These are phyloP conservation scores for Dictyostelium citrinum DNA, from an alignment of 78 protist genomes.

Conservation along the genomic window DNA sequence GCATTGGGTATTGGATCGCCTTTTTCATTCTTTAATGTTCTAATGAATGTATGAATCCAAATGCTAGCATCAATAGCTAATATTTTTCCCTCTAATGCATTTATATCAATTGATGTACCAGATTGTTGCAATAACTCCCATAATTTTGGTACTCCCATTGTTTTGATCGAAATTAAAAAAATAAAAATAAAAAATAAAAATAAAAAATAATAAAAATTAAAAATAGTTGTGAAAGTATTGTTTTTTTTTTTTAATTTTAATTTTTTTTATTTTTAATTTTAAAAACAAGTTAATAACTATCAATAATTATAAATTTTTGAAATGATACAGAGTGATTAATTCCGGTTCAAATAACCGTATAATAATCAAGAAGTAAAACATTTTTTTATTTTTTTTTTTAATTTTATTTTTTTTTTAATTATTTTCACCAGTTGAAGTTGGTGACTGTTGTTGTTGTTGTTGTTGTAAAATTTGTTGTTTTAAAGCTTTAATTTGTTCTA, in stretches of 20 bases:
- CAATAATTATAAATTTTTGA: too few relatives aligned
- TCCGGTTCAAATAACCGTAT: too few relatives aligned
- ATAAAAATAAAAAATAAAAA: neutral
- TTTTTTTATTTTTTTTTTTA: too few relatives aligned
- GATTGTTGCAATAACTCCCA: slow-evolving; percentile 65
- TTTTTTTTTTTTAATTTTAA: too few relatives aligned
- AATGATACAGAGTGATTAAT: too few relatives aligned
- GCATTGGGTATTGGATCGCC: slow-evolving; percentile 60
- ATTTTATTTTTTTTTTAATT: too few relatives aligned
- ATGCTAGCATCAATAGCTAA: slow-evolving; percentile 58
- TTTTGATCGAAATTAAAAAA: neutral
- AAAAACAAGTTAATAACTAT: too few relatives aligned
- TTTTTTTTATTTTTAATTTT: too few relatives aligned
- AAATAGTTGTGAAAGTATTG: too few relatives aligned
- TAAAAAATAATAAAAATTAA: neutral
- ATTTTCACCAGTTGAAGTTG: too few relatives aligned
- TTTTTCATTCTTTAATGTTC: slow-evolving; percentile 30
- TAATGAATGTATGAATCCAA: slow-evolving; percentile 55
- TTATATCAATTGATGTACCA: slow-evolving; percentile 22
- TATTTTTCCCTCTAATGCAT: neutral
- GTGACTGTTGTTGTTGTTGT: neutral
- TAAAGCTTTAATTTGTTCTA: slow-evolving; percentile 6
- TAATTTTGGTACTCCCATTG: slow-evolving; percentile 73
- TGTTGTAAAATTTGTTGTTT: slow-evolving; percentile 20
- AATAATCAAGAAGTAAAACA: too few relatives aligned